These are phyloP conservation scores for Hanseniaspora occidentalis DNA, from an alignment of 805 yeast species.

Conservation along the genomic window DNA sequence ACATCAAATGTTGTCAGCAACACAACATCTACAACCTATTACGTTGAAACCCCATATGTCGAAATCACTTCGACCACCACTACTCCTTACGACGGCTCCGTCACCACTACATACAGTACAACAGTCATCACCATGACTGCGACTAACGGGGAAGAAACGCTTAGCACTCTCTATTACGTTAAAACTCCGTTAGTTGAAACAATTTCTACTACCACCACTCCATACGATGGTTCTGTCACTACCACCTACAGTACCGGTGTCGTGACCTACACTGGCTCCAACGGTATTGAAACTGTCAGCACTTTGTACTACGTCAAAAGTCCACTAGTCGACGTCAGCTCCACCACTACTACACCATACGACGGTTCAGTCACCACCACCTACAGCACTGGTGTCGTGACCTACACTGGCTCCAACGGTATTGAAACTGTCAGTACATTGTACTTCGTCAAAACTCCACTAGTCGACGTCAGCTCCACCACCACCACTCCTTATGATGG, in stretches of 20 bases:
- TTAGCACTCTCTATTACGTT: conserved; percentile 8
- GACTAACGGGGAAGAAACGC: neutral
- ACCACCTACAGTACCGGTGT: neutral
- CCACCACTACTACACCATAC: neutral
- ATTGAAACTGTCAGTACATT: conserved; percentile 5
- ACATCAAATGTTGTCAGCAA: neutral
- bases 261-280: conserved; percentile 7
- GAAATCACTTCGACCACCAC: neutral
- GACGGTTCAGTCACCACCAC: neutral
- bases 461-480: neutral
- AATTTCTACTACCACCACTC: conserved; percentile 1
- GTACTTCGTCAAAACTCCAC: conserved; percentile 8
- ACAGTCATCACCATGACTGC: neutral
- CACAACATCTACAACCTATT: conserved; percentile 3
- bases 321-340: conserved; percentile 1
- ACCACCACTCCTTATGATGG: neutral
- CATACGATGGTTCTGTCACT: neutral
- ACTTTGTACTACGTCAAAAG: conserved; percentile 8
- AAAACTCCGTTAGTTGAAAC: conserved; percentile 9
- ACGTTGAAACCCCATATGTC: conserved; percentile 5
- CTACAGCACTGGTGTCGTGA: conserved; percentile 1
- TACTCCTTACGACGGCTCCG: conserved; percentile 2
- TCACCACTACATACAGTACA: conserved; percentile 1
- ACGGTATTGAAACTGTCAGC: conserved; percentile 4
- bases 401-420: conserved; percentile 7